Base-by-base conservation (phyloP, 768 basidiomycete species). In the Rubroboletus satanas region DNA sequence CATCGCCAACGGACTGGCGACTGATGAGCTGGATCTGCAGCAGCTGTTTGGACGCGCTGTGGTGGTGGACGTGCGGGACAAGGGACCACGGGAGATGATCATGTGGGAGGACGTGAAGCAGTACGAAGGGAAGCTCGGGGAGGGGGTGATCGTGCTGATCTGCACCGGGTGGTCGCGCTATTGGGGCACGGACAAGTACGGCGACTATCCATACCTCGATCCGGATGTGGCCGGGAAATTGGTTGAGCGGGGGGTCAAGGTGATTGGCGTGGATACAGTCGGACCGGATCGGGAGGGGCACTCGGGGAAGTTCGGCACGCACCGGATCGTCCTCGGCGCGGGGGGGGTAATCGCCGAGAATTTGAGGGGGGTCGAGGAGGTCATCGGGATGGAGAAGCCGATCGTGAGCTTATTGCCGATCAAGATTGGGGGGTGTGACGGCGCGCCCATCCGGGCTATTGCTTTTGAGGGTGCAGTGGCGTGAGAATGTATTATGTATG, bases 291-390 rank as follows among this genome's bases (percentile, higher is more conserved):
- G 83, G 62, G 50, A 26, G 33, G 1, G 39, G 21, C 38, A 28
- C 9, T 17, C 42, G 12, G 49, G 35, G 28, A 39, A 26, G 9
- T 29, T 37, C 17, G 43, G 49, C 2, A 81, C 80, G n/a, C 88
- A 90, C 64, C 71, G 79, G 28, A 71, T 71, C 0, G 71, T 88
- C 26, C 74, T 89, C 28, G 82, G 82, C 29, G 74, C 73, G n/a
- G 85, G 82, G 0, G 81, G 81, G 6, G 56, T 83, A 5, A 87
- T 90, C 55, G 85, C 79, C 10, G 88, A 90, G 72, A 90, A 90
- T 60, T 55, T 90, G 65, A 79, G 75, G 7, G 80, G 81, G 52
- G 59, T 89, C 55, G 78, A 79, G 39, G 61, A 60, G 37, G 64
- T 87, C 7, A 49, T 69, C 7, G 52, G 41, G 28, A 65, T 66